These are phyloP conservation scores for Phialemoniopsis sp. DNA, from an alignment of 2,329 filamentous ascomycete genomes.

Conservation along the genomic window DNA sequence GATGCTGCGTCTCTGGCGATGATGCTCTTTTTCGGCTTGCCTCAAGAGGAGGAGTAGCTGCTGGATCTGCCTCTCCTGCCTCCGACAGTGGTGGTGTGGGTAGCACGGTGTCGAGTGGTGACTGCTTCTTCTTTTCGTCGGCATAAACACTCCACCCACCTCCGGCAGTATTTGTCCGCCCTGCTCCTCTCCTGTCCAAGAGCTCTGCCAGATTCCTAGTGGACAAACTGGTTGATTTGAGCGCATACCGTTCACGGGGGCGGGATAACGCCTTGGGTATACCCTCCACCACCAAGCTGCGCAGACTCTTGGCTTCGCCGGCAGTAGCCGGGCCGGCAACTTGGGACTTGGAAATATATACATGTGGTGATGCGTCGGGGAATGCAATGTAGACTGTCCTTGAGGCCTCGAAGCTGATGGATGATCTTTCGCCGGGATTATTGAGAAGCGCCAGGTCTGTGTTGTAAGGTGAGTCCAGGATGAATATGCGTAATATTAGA, in stretches of 20 bases:
- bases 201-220: constrained; percentile 70
- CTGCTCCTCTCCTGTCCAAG: constrained; percentile 63
- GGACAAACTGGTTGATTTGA: constrained; percentile 64
- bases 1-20: constrained; percentile 19
- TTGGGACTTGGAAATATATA: constrained; percentile 58
- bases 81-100: constrained; percentile 43
- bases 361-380: constrained; percentile 71
- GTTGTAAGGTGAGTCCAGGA: constrained; percentile 78
- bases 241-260: constrained; percentile 65
- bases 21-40: background rate
- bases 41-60: background rate
- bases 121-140: constrained; percentile 51
- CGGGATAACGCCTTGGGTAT: constrained; percentile 79
- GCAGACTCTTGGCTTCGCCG: constrained; percentile 59
- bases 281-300: constrained; percentile 69
- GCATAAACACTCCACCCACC: constrained; percentile 81
- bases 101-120: constrained; percentile 49
- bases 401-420: constrained; percentile 55
- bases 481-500: constrained; percentile 72
- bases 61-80: constrained; percentile 15
- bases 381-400: constrained; percentile 78
- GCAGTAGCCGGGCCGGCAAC: constrained; percentile 25
- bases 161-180: constrained; percentile 65
- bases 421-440: background rate
- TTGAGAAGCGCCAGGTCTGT: constrained; percentile 42